phyloP scores from a whole-genome alignment of 179 eudicot species.

The Silene coronaria region DNA sequence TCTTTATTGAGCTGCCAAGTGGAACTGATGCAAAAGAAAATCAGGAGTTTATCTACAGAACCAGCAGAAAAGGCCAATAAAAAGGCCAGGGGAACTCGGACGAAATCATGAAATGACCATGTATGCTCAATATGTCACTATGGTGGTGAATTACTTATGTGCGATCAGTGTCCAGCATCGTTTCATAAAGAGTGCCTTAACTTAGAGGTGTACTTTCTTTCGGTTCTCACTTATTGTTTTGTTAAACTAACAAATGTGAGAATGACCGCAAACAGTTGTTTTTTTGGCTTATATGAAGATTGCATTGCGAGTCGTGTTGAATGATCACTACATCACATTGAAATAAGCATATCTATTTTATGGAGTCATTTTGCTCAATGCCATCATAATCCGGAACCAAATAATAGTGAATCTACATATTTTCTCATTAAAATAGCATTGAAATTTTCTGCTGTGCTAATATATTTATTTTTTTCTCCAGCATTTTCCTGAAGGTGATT shows the following conservation, averaged over 20 bases:
- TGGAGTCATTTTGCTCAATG: not conserved
- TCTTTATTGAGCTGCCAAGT: constrained; percentile 68
- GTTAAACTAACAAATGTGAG: not conserved
- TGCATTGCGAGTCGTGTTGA: too few relatives aligned
- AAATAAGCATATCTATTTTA: too few relatives aligned
- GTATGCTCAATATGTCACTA: constrained; percentile 76
- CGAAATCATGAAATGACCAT: constrained; percentile 41
- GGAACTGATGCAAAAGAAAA: constrained; percentile 32
- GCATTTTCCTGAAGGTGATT: constrained; percentile 86
- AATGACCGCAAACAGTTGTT: not conserved
- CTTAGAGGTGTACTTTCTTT: constrained; percentile 45
- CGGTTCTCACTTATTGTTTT: constrained; percentile 1
- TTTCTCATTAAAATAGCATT: not conserved
- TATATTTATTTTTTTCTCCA: constrained; percentile 24
- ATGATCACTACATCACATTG: too few relatives aligned
- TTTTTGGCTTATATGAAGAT: too few relatives aligned
- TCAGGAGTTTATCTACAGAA: constrained; percentile 16
- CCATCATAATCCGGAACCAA: not conserved
- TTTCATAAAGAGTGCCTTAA: constrained; percentile 71
- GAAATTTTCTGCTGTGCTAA: constrained; percentile 11
- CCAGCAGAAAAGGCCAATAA: constrained; percentile 17
- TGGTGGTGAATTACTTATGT: constrained; percentile 75
- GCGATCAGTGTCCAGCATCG: constrained; percentile 92
- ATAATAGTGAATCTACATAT: not conserved
- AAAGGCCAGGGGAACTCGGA: constrained; percentile 21